These are phyloP conservation scores for Kwoniella bestiolae DNA, from an alignment of 768 basidiomycete genomes.

Conservation along the genomic window DNA sequence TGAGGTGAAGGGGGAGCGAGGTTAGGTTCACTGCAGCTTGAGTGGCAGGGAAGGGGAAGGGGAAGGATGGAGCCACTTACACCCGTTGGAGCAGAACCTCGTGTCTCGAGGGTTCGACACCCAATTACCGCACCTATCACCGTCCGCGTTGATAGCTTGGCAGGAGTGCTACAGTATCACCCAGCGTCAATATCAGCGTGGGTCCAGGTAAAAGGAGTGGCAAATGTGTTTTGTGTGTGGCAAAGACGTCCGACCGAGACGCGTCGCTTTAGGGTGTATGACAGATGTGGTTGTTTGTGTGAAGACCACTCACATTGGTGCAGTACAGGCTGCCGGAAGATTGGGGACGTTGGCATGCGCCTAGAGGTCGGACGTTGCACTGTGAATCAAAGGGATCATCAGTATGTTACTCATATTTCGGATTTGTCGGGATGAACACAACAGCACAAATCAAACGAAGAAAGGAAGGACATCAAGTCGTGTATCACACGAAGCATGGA, in stretches of 20 bases:
- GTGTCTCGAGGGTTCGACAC: conserved; percentile 4
- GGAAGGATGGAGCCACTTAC: conserved; percentile 9
- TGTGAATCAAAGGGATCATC: not conserved
- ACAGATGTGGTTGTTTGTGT: too few species aligned
- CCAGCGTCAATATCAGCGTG: conserved; percentile 10
- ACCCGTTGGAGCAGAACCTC: conserved; percentile 24
- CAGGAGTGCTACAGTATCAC: conserved; percentile 19
- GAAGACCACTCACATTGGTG: conserved; percentile 17
- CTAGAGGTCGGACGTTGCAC: conserved; percentile 29
- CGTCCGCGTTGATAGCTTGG: conserved; percentile 26
- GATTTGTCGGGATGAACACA: not conserved
- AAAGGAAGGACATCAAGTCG: conserved; percentile 2
- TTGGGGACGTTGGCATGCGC: conserved; percentile 21
- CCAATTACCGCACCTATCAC: conserved; percentile 23
- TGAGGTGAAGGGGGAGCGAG: too few species aligned
- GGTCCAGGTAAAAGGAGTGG: not conserved
- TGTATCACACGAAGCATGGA: not conserved
- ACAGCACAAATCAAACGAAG: too few species aligned
- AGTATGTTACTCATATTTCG: not conserved
- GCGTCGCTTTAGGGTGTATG: not conserved
- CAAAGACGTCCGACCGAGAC: conserved; percentile 1
- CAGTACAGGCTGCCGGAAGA: conserved; percentile 20
- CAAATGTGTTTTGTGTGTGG: not conserved
- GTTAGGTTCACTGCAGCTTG: too few species aligned
- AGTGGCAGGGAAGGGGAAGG: not conserved